These are phyloP conservation scores for Ceratocystis colombiana DNA, from an alignment of 2,329 filamentous ascomycete species.

Conservation along the genomic window DNA sequence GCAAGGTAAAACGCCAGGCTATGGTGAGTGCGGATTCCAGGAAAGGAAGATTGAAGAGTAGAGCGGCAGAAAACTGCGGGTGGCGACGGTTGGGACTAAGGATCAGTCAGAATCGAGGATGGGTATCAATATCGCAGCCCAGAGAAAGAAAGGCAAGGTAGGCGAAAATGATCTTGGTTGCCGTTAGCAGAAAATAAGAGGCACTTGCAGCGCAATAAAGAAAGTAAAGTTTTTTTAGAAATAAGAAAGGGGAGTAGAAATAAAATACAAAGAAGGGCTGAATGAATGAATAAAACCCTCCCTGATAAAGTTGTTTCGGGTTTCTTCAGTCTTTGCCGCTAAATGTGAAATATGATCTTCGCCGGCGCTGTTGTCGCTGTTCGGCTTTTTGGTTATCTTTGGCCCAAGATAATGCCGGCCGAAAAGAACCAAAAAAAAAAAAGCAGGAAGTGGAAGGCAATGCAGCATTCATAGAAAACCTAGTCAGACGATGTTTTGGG, in stretches of 20 bases:
- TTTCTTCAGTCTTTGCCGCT: not conserved
- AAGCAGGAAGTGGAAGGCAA: not conserved
- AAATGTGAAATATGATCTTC: slow-evolving; percentile 2
- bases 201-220: not conserved
- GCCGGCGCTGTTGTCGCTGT: not conserved
- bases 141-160: not conserved
- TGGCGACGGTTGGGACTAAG: not conserved
- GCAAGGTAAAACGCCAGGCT: not conserved
- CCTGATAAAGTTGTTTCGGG: not conserved
- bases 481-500: not conserved
- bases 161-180: not conserved
- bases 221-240: not conserved
- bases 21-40: not conserved
- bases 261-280: not conserved
- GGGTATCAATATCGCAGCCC: not conserved
- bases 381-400: not conserved
- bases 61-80: slow-evolving; percentile 1
- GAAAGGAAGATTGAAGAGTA: not conserved
- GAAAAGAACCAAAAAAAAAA: slow-evolving; percentile 6
- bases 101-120: not conserved
- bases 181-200: not conserved
- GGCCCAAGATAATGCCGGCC: slow-evolving; percentile 6
- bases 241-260: not conserved
- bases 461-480: not conserved
- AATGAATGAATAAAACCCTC: not conserved